Conservation (phyloP, 1,139 yeast species). For the Chernovozyma sophiae-reginae region DNA sequence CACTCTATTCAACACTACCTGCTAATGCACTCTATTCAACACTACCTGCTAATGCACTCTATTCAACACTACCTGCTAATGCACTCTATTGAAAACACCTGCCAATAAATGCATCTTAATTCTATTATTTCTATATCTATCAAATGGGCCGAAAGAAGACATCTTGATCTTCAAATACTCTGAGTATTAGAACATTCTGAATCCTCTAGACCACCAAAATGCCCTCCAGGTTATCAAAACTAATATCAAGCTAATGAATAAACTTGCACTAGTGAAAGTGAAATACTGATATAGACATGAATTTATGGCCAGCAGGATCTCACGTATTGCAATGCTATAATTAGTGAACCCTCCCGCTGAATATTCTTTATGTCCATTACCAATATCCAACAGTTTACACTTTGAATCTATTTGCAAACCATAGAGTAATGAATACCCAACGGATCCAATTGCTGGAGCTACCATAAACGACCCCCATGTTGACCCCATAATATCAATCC, state of each 20-base stretch:
- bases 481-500: constrained; percentile 83
- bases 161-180: no score
- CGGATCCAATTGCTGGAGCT: constrained; percentile 87
- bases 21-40: no score
- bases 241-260: constrained; percentile 27
- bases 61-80: no score
- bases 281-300: constrained; percentile 34
- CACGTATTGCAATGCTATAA: no score
- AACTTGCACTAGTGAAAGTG: constrained; percentile 26
- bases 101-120: no score
- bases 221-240: constrained; percentile 31
- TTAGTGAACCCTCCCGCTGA: constrained; percentile 10
- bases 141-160: no score
- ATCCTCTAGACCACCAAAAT: constrained; percentile 32
- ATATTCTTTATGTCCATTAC: background rate
- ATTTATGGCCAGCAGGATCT: background rate
- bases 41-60: no score
- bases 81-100: no score
- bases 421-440: constrained; percentile 65
- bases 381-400: constrained; percentile 13
- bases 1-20: no score
- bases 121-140: no score
- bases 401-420: constrained; percentile 59
- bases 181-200: constrained; percentile 17
- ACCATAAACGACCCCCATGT: constrained; percentile 90